Evolutionary conservation across 2,329 filamentous ascomycete species (phyloP), one percentile per base, ranked within the genome.

Genomic region (Venturia oleaginea): DNA sequence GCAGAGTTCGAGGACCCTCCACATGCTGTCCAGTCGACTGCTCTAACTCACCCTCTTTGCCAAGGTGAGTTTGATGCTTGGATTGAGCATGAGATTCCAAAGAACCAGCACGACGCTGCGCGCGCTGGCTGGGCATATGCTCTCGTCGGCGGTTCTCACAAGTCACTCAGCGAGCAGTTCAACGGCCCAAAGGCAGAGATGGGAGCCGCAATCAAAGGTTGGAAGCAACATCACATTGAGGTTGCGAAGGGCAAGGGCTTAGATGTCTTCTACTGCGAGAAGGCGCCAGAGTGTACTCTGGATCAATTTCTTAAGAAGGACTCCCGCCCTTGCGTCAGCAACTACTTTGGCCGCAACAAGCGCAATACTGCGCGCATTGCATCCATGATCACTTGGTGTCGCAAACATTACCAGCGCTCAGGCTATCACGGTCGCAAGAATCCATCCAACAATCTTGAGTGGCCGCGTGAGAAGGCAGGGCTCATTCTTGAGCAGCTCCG

Each of bases 311-410:
- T 42, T 27, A 24, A 15, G 13, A 62, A 48, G 61, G 61, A 62
- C n/a, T 62, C 40, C 6, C 61, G 61, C 43, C 32, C 37, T n/a
- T 62, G 61, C 30, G 61, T 62, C n/a, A 48, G 42, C 46, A 51
- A 62, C 19, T 62, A 48, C 61, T 62, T 62, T 43, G 61, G 61
- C n/a, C 61, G 61, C 42, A 62, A 62, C 43, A 62, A 62, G 61
- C 40, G 46, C 42, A 38, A 37, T n/a, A 62, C 61, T n/a, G 42
- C 46, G 24, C 38, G 32, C n/a, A 62, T 62, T 38, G 24, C 61
- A 15, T 30, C 24, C 43, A 40, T 38, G 40, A 32, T 62, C 42
- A 46, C 13, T 24, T 62, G 61, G 61, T 62, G 61, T 32, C 61
- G 61, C 32, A 60, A 60, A 43, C 59, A 60, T 15, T 60, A 60